These are phyloP conservation scores for Citrus sp. DNA, from an alignment of 345 rosid species.

Conservation along the genomic window DNA sequence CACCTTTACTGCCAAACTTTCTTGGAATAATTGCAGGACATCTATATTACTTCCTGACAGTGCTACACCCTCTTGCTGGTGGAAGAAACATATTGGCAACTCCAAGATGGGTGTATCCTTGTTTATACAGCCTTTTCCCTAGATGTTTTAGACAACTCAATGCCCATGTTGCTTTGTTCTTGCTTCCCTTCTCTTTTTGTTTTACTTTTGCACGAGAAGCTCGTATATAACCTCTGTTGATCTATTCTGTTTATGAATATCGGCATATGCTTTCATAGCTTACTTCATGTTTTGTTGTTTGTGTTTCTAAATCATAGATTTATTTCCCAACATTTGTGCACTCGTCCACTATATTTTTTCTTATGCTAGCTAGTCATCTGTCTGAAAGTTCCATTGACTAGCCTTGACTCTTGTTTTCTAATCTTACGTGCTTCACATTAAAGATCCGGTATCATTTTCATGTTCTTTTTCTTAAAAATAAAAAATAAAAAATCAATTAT, in stretches of 20 bases:
- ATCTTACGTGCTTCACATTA: not conserved
- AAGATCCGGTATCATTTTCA: not conserved
- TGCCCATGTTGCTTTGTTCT: not conserved
- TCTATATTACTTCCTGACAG: slow-evolving; percentile 82
- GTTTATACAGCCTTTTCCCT: slow-evolving; percentile 1
- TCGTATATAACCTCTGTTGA: not conserved
- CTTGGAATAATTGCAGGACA: slow-evolving; percentile 90
- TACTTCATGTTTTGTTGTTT: not conserved
- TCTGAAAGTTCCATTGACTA: not conserved
- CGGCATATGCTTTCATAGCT: not conserved
- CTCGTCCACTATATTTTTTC: not conserved
- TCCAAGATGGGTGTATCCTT: slow-evolving; percentile 95
- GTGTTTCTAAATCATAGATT: not conserved
- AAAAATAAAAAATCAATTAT: not conserved
- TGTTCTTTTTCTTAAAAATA: not conserved
- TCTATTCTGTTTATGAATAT: not conserved
- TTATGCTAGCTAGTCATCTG: not conserved
- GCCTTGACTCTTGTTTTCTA: not conserved
- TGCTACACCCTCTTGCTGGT: slow-evolving; percentile 88
- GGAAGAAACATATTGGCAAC: slow-evolving; percentile 75
- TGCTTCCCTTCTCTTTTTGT: not conserved
- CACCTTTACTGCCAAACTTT: slow-evolving; percentile 48
- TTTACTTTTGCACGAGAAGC: not conserved
- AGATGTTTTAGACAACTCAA: not conserved
- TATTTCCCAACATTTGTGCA: not conserved